Evolutionary conservation across 2,329 filamentous ascomycete species (phyloP), one percentile per base, ranked within the genome.

Genomic region (Didymella pinodella): DNA sequence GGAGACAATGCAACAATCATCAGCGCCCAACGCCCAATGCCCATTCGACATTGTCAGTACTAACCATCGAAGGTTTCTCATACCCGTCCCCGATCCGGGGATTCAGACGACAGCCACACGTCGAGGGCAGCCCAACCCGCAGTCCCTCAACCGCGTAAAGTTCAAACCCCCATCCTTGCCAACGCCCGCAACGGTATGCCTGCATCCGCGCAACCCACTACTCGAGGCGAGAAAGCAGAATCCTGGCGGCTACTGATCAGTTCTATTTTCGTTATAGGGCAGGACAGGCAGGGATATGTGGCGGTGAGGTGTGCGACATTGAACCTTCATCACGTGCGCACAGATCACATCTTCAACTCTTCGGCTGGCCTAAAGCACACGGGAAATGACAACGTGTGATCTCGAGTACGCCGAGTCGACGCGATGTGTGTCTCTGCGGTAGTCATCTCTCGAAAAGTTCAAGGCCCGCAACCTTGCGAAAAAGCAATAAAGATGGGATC

Each of bases 131-230:
- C 43, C 34, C 25, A 25, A 4, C 20, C 26, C 34, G 20, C 26
- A 18, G 29, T 46, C 29, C 43, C 48, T 52, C 48, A 44, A 57
- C 36, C 18, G n/a, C 43, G 29, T 38, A n/a, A 16, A 29, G 2
- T 36, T 43, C 48, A 36, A 44, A 20, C 38, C 40, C 36, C 34
- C 29, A 59, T 47, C 47, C 52, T 22, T 48, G 51, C 28, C 26
- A 36, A 31, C 28, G 34, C 51, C n/a, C 22, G 28, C 51, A 51
- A 51, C 52, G 47, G 34, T 51, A 57, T 66, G 57, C 53, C 50
- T 48, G 58, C 43, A 57, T 48, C 48, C 48, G 48, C 31, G 32
- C 41, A 46, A 41, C 14, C 45, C 34, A 43, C 16, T 31, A 3
- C 3, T 51, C 32, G 12, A 51, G 41, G 34, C 48, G 40, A 46